Evolutionary conservation across 345 rosid genomes (phyloP), one percentile per base, ranked within the genome.

Genomic region (Citrus unshiu): DNA sequence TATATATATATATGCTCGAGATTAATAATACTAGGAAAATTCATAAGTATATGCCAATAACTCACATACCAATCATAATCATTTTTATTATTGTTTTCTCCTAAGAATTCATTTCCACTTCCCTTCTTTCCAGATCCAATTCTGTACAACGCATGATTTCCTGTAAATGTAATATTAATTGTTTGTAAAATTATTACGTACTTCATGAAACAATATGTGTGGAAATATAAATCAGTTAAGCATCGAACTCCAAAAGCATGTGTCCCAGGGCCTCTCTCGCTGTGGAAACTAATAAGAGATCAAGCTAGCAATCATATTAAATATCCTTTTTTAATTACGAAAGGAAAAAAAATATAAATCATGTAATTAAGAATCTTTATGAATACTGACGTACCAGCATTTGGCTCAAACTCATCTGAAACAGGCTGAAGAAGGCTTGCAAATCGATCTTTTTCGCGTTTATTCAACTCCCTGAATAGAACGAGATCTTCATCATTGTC

Each of bases 351-450:
- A 57, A 22, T 6, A 0, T 19, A 57, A 46, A 18, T 54, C 58
- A 18, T 54, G 8, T 18, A 54, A 54, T 18, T 54, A 18, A 18
- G 51, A 46, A 12, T 46, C 51, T 46, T 46, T 3, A 46, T 54
- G 22, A 54, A 72, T 21, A 13, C 22, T 56, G 3, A 9, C 46
- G 3, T 35, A 58, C 70, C 82, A 5, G 54, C 54, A 10, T 63
- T 83, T 5, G 90, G 85, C 79, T 91, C 90, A 10, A 89, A 88
- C 78, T 89, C 91, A 22, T 88, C 88, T 34, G 93, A 89, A 59
- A 87, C 85, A 22, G 95, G 95, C 76, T 81, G 90, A 24, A 91
- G 91, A 74, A 91, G 90, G 83, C 82, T 85, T 62, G 86, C 78
- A 25, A 80, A 21, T 7, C 85, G 79, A 56, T 85, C 89, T 6